Base-by-base conservation (phyloP, 1,284 basidiomycete genomes). In the Cryptococcus maquisensis region DNA sequence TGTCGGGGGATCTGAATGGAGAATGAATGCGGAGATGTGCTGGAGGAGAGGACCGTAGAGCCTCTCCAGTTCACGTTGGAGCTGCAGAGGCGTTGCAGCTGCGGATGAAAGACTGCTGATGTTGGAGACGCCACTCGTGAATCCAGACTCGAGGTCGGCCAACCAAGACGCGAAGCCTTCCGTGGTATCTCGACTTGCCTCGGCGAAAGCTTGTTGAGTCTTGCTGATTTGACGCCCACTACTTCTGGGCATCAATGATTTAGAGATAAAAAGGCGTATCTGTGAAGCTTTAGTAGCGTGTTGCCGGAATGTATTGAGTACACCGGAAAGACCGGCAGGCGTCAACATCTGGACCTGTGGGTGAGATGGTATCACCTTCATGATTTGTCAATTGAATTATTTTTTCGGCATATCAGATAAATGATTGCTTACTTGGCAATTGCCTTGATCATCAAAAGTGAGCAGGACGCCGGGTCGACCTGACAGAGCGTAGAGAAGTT, bases 201-300 rank as follows among this genome's bases (percentile, higher is more conserved):
- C 87, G 0, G 86, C 83, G 67, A 90, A 90, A 0, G 90, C 90
- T 67, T 91, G 87, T 13, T 86, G 74, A 0, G 88, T 90, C 40
- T 81, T 82, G 2, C 66, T 42, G 43, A 57, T 20, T 40, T 40
- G 39, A 40, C 1, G 13, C 23, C 23, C 62, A 57, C 8, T 57
- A n/a, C 49, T 32, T 32, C 36, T 39, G 23, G 51, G 51, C 59
- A 60, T 51, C 80, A 79, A 49, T 82, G 56, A 78, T 15, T 77
- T 72, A 1, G 68, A 60, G 26, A 81, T 76, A 69, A 90, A 89
- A 37, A 74, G 77, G 40, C 87, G 82, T 7, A 90, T 77, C 49
- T 80, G 81, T 40, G 83, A 80, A 1, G 86, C 64, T 4, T 80
- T 81, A 1, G 84, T 84, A 0, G 86, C 82, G 4, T 76, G 78